Evolutionary conservation across 2,329 filamentous ascomycete genomes (phyloP), one percentile per base, ranked within the genome.

Genomic region (Trichoderma citrinoviride): DNA sequence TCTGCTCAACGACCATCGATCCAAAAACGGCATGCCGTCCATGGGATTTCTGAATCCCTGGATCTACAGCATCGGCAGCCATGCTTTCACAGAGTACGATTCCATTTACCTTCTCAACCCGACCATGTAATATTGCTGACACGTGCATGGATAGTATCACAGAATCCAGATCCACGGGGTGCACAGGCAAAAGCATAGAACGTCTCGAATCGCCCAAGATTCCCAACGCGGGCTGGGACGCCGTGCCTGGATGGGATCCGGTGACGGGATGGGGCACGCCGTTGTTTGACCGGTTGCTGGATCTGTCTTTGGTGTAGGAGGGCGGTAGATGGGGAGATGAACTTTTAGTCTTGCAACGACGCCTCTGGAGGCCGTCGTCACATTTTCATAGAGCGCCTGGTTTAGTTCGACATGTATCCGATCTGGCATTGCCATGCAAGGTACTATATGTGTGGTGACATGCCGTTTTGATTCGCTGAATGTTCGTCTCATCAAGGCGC

Each of bases 41-140:
- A 75, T 89, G 70, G 86, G 86, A 1, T 88, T 87, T 70, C 73
- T 89, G 27, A 88, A 88, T 72, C 85, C 86, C 1, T 86, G 83
- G 82, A 75, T 89, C 17, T 88, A 88, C 69, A 71, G 72, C 8
- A 65, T 70, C 25, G 75, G 73, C 1, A 54, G 67, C 5, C 40
- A 61, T 10, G 77, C 67, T 3, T 76, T 80, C 21, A 77, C 73
- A 5, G 78, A 80, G 72, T 78, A 73, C 46, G 75, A n/a, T n/a
- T 70, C 5, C 41, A 33, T 2, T 4, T 15, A 41, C 1, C 44
- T 37, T 7, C 21, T 23, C 12, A 14, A 3, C 7, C n/a, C 7
- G 10, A 43, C 1, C 8, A 41, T 3, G 14, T 17, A 44, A n/a
- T 17, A 8, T 56, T 3, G 65, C 66, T 66, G 60, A 68, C 33